Conservation (phyloP, 306 rosid genomes). For the Cicer cuneatum region DNA sequence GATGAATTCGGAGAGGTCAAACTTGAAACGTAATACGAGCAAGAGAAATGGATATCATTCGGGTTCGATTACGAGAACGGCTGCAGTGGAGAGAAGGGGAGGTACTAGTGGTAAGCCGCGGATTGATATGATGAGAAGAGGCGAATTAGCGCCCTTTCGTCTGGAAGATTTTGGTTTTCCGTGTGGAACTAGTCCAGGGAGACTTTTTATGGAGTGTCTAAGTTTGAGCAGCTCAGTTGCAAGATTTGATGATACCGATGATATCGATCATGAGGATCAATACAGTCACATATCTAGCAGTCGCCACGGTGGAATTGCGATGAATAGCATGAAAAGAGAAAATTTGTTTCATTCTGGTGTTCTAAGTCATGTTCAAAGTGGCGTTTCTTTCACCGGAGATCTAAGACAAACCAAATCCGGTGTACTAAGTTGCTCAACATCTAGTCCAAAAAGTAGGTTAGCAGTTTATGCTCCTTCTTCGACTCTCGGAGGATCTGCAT, state of each 20-base stretch:
- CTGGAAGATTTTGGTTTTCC: constrained; percentile 70
- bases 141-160: constrained; percentile 56
- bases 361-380: constrained; percentile 52
- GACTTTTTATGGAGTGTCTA: constrained; percentile 86
- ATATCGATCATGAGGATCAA: constrained; percentile 53
- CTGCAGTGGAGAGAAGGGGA: constrained; percentile 49
- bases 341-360: constrained; percentile 49
- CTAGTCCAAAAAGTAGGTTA: constrained; percentile 65
- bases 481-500: constrained; percentile 86
- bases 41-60: constrained; percentile 48
- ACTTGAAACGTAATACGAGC: constrained; percentile 55
- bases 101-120: constrained; percentile 54
- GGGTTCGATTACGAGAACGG: constrained; percentile 39
- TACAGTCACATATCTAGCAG: constrained; percentile 54
- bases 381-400: constrained; percentile 53
- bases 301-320: constrained; percentile 46
- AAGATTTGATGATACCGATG: constrained; percentile 52
- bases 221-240: constrained; percentile 76
- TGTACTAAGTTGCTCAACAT: constrained; percentile 51
- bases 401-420: constrained; percentile 49
- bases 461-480: constrained; percentile 65
- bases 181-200: constrained; percentile 79
- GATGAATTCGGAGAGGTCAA: constrained; percentile 45
- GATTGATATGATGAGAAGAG: constrained; percentile 51
- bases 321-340: constrained; percentile 54